Base-by-base conservation (phyloP, 805 yeast genomes). In the Starmera dryadoides region DNA sequence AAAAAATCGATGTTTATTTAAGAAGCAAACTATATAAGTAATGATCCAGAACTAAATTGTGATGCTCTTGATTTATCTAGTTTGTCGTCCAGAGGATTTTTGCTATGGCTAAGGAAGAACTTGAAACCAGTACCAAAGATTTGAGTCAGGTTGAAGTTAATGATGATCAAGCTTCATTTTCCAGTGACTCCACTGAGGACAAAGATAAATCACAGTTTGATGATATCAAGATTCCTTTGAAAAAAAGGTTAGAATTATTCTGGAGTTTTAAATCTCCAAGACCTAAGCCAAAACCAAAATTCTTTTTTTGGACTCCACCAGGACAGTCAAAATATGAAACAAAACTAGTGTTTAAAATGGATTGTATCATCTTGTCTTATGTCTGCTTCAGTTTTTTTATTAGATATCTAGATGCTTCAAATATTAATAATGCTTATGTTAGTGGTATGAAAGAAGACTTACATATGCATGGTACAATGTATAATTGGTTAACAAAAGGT, bases 391-490 rank as follows among this genome's bases (percentile, higher is more conserved):
- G 49, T 6, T 49, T 41, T 39, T 47, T 49, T 40, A 42, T 43
- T 15, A 19, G 34, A 19, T 19, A 32, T 39, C 62, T 81, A 36
- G 87, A 81, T 52, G 68, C 68, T 38, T 64, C 74, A 33, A 81
- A 81, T 54, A 61, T 75, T 40, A 72, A 72, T 33, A 77, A 77
- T 50, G 87, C 87, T 2, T 81, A 80, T 48, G 77, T 77, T 30
- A 70, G 79, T 22, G 78, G 82, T 19, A 69, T 82, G 75, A 63
- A 70, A 45, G 77, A 73, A 47, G 79, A 68, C 37, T 62, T 81
- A 30, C 62, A 69, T 4, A 71, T 83, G 73, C 54, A 64, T 38
- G 83, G 83, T 16, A 79, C 25, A 79, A 50, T 86, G 81, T 49
- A 69, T 79, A 43, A 73, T 77, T 40, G 62, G 78, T 48, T 73